Conservation (phyloP, 2,329 filamentous ascomycete genomes). For the Celoporthe dispersa region DNA sequence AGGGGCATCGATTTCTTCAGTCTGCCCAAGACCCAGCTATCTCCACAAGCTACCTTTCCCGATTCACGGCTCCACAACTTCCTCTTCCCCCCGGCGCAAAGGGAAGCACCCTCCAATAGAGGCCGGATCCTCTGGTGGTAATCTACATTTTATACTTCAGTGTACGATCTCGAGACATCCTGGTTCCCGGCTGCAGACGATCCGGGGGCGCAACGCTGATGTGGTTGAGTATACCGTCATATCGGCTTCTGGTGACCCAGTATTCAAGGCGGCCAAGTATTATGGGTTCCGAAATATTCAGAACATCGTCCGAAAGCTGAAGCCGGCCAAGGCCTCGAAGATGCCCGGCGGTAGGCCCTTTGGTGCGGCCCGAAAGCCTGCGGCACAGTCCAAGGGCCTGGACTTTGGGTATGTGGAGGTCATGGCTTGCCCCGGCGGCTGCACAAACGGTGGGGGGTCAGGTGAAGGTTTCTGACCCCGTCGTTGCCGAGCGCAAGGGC, state of each 20-base stretch:
- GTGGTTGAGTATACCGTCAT: slow-evolving; percentile 83
- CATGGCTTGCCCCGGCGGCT: slow-evolving; percentile 98
- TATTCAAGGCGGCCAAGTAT: slow-evolving; percentile 85
- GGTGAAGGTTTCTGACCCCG: slow-evolving; percentile 84
- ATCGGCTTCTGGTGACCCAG: slow-evolving; percentile 56
- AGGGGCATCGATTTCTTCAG: slow-evolving; percentile 77
- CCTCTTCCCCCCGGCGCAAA: slow-evolving; percentile 66
- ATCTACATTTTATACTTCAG: slow-evolving; percentile 82
- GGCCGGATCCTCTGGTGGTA: slow-evolving; percentile 85
- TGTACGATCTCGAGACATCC: slow-evolving; percentile 72
- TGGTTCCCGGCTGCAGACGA: slow-evolving; percentile 71
- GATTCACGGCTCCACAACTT: slow-evolving; percentile 73
- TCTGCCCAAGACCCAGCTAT: slow-evolving; percentile 61
- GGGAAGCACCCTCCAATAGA: slow-evolving; percentile 52
- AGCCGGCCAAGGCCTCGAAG: slow-evolving; percentile 76
- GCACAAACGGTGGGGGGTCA: slow-evolving; percentile 97
- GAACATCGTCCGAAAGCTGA: slow-evolving; percentile 90
- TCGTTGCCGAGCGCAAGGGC: slow-evolving; percentile 56
- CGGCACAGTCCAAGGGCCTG: slow-evolving; percentile 52
- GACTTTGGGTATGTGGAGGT: slow-evolving; percentile 97
- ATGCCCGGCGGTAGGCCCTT: slow-evolving; percentile 76
- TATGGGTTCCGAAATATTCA: slow-evolving; percentile 99
- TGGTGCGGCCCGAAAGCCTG: slow-evolving; percentile 58
- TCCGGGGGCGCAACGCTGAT: slow-evolving; percentile 84
- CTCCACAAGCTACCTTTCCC: slow-evolving; percentile 65